Evolutionary conservation across 2,329 filamentous ascomycete species (phyloP), one percentile per base, ranked within the genome.

Genomic region (Fusarium albosuccineum): DNA sequence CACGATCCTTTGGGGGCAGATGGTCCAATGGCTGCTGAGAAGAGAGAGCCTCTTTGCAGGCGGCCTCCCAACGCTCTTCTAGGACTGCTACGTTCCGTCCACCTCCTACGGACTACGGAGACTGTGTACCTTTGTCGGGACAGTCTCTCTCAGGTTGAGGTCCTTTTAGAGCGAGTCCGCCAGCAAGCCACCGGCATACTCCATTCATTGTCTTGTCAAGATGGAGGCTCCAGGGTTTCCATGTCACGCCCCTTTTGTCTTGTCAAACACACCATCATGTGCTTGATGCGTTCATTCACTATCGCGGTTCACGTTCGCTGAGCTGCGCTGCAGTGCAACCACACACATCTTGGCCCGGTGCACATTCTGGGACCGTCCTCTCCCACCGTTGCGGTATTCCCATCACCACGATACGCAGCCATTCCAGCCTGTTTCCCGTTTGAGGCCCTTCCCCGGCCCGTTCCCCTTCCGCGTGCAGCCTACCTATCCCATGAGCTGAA

Each of bases 261-360:
- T 33, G 30, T 33, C 30, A 9, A 33, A 9, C 8, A 5, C 54
- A 50, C 46, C 27, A 30, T 57, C 54, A 56, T 50, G 50, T 60
- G 55, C 11, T 11, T 33, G 8, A 11, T 33, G 30, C 30, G 30
- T 33, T 9, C 30, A 33, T 33, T 9, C 53, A 34, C 36, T 40
- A 37, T 30, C 26, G 6, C 22, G n/a, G 29, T 6, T 27, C 44
- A 36, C 27, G 30, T 16, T 41, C 16, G 27, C 39, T 53, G 16
- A 48, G 48, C 33, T 42, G 41, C 37, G 33, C 49, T 66, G 37
- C 62, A 66, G 53, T 68, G 65, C 17, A 68, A 68, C 65, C 57
- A 62, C 45, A 62, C 45, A 45, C 39, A 22, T 26, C 26, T 34
- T 7, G 34, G 17, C 17, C 17, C n/a, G 30, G 48, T 17, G 40